Conservation (phyloP, 768 basidiomycete species). For the Strobilomyces confusus region DNA sequence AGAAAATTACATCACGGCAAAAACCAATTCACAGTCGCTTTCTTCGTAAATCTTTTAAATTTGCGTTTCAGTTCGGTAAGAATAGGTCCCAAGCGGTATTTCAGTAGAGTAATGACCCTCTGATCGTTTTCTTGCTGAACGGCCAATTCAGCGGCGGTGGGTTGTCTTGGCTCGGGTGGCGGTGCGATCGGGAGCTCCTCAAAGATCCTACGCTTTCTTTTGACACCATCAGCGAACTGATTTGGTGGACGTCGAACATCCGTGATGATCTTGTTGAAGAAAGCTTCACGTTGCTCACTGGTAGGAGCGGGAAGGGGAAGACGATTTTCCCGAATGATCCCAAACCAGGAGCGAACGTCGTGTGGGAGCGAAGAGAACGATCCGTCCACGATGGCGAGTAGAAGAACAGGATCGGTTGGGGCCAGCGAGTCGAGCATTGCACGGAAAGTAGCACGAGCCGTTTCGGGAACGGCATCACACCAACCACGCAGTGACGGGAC, state of each 20-base stretch:
- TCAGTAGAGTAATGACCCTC: constrained; percentile 71
- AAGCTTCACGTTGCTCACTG: constrained; percentile 54
- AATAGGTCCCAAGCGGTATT: constrained; percentile 88
- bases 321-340: constrained; percentile 67
- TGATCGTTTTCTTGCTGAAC: constrained; percentile 81
- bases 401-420: constrained; percentile 89
- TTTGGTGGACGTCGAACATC: constrained; percentile 76
- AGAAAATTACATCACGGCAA: not conserved
- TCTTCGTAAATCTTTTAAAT: constrained; percentile 85
- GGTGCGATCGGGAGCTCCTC: constrained; percentile 88
- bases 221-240: constrained; percentile 85
- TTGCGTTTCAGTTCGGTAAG: constrained; percentile 87
- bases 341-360: constrained; percentile 93
- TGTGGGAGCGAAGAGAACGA: constrained; percentile 60
- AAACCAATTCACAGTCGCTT: constrained; percentile 56
- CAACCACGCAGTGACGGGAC: constrained; percentile 86
- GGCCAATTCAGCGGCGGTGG: constrained; percentile 76
- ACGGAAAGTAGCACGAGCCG: constrained; percentile 77
- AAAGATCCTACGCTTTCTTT: constrained; percentile 76
- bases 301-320: constrained; percentile 57
- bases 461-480: constrained; percentile 82
- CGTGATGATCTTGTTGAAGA: constrained; percentile 71
- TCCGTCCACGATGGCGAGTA: constrained; percentile 87
- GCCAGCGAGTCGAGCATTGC: constrained; percentile 89
- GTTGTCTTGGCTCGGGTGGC: constrained; percentile 80